These are phyloP conservation scores for Nicotiana knightiana DNA, from an alignment of 257 asterid species.

Conservation along the genomic window DNA sequence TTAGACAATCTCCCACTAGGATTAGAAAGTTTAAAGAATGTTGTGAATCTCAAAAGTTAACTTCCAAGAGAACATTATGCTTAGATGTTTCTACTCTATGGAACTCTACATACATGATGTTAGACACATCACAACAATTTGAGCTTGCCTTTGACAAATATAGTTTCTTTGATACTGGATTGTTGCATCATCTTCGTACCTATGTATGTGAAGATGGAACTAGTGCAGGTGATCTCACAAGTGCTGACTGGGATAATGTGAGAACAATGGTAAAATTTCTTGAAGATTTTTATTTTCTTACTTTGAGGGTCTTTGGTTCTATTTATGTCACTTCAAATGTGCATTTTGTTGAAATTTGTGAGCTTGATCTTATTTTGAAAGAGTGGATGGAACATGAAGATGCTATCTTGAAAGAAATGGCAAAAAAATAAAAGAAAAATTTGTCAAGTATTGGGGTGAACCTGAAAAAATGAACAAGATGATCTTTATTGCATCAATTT, in stretches of 20 bases:
- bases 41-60: too few species aligned
- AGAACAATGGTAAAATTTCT: not conserved
- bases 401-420: not conserved
- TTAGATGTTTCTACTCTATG: too few species aligned
- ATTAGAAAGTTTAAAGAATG: too few species aligned
- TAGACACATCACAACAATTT: too few species aligned
- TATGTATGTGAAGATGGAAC: not conserved
- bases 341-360: not conserved
- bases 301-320: not conserved
- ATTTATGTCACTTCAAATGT: not conserved
- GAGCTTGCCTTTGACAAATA: too few species aligned
- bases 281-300: not conserved
- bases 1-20: too few species aligned
- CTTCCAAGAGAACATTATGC: too few species aligned
- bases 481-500: not conserved
- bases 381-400: not conserved
- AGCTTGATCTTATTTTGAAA: not conserved
- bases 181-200: too few species aligned
- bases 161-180: too few species aligned
- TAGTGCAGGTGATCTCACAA: not conserved
- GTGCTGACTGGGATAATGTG: conserved; percentile 4
- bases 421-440: not conserved
- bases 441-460: not conserved
- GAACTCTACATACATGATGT: too few species aligned
- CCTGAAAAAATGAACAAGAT: not conserved